Evolutionary conservation across 2,329 filamentous ascomycete species (phyloP), one percentile per base, ranked within the genome.

Genomic region (Trichoderma arundinaceum): DNA sequence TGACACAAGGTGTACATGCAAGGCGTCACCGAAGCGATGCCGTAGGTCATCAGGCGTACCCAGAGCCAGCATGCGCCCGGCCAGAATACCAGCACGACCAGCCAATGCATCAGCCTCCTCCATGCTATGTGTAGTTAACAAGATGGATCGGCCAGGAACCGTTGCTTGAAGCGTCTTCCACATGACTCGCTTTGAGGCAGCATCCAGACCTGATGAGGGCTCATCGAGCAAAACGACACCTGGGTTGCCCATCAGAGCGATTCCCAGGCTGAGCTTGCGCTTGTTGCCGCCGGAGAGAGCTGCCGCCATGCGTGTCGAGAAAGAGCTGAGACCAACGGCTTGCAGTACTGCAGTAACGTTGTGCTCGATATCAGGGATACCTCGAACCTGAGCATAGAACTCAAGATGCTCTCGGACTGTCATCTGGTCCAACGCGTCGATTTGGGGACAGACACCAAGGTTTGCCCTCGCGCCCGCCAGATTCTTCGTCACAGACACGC

Each of bases 91-190:
- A 0, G 91, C 92, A 1, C 92, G 85, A 35, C 88, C 88, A 0
- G 94, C 94, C 2, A 98, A 83, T 0, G 93, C 93, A 73, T 96
- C 92, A 0, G 94, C 94, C 78, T 97, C 94, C 76, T 97, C 94
- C 93, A 97, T 97, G 56, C 88, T 92, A 76, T 98, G 94, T 0
- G 94, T 97, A 0, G 94, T 97, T 17, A 98, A 84, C 1, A 98
- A 82, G 15, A 97, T 86, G 0, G 90, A 91, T n/a, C 94, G 86
- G 0, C 92, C 92, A 0, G 88, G 85, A 0, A 90, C 88, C 3
- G 94, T 88, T 1, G 88, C 84, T 3, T 87, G 86, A 0, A 97
- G 82, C 0, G 93, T 96, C 65, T 87, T 87, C 94, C 94, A 97
- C 91, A 98, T 96, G 69, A 96, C 86, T 48, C 94, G 86, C 77